Evolutionary conservation across 2,329 filamentous ascomycete species (phyloP).

Genomic region (Paracoccidioides brasiliensis): DNA sequence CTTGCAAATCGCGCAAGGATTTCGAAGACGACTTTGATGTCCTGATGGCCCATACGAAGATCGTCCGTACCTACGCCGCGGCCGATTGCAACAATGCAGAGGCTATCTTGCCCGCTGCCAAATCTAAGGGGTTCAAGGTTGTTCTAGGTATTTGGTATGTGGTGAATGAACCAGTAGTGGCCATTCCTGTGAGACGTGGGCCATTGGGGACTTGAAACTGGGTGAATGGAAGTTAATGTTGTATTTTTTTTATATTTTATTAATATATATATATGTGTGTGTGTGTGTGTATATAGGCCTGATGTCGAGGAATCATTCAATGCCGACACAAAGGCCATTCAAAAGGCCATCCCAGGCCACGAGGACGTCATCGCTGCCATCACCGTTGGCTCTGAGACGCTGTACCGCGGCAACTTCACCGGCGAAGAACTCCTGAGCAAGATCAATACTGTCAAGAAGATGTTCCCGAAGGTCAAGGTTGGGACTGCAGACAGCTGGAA

Average conservation of each 20-base stretch:
- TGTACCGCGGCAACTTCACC: slow-evolving; percentile 57
- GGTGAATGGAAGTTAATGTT: too few species aligned
- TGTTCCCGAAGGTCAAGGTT: slow-evolving; percentile 42
- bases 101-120: slow-evolving; percentile 52
- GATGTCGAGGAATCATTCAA: slow-evolving; percentile 50
- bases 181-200: too few species aligned
- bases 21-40: slow-evolving; percentile 54
- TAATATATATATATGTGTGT: background rate
- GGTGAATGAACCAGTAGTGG: too few species aligned
- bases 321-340: slow-evolving; percentile 47
- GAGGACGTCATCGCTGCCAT: slow-evolving; percentile 52
- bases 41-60: slow-evolving; percentile 39
- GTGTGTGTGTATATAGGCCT: slow-evolving; percentile 33
- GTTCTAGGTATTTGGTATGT: slow-evolving; percentile 56
- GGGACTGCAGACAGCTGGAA: slow-evolving; percentile 64
- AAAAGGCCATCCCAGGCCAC: slow-evolving; percentile 31
- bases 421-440: slow-evolving; percentile 46
- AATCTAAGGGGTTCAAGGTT: slow-evolving; percentile 51
- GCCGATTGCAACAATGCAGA: slow-evolving; percentile 52
- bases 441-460: slow-evolving; percentile 47
- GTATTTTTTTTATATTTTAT: background rate
- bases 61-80: slow-evolving; percentile 56
- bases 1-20: slow-evolving; percentile 50
- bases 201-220: too few species aligned
- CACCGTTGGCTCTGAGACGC: slow-evolving; percentile 56